phyloP scores from a whole-genome alignment of 1,284 basidiomycete species.

The Trametes polyzona region DNA sequence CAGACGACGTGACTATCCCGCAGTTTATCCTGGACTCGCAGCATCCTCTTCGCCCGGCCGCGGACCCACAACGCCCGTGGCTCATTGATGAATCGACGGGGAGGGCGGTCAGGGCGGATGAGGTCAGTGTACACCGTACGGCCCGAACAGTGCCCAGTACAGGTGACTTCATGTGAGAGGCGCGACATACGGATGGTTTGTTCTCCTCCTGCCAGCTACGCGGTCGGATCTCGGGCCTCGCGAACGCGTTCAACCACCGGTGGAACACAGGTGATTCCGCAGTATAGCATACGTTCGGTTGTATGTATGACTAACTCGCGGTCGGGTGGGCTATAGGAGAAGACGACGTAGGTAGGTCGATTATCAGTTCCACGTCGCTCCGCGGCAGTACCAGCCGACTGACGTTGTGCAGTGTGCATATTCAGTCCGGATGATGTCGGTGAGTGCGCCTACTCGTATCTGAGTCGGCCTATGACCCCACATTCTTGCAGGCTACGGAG shows the following conservation, averaged over 20 bases:
- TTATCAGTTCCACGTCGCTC: not conserved
- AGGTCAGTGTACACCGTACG: constrained; percentile 22
- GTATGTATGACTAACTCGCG: not conserved
- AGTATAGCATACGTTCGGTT: not conserved
- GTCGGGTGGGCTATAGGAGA: constrained; percentile 3
- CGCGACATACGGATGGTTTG: not conserved
- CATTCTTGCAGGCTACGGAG: not conserved
- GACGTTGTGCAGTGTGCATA: constrained; percentile 29
- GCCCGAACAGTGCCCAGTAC: no score
- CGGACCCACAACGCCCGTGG: constrained; percentile 16
- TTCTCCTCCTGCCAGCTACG: constrained; percentile 13
- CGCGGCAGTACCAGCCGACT: not conserved
- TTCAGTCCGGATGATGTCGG: constrained; percentile 40
- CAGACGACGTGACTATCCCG: constrained; percentile 66
- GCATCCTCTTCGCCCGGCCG: constrained; percentile 14
- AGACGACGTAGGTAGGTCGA: constrained; percentile 21
- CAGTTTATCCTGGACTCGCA: constrained; percentile 67
- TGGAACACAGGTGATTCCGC: constrained; percentile 21
- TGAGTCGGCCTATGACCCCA: not conserved
- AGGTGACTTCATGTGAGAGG: no score
- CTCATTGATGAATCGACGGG: constrained; percentile 33
- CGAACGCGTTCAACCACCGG: constrained; percentile 20
- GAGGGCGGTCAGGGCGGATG: constrained; percentile 14
- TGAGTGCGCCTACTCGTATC: constrained; percentile 1
- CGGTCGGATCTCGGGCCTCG: constrained; percentile 16